Evolutionary conservation across 352 stramenopile species (phyloP), one percentile per base, ranked within the genome.

Genomic region (Phytophthora aleatoria): DNA sequence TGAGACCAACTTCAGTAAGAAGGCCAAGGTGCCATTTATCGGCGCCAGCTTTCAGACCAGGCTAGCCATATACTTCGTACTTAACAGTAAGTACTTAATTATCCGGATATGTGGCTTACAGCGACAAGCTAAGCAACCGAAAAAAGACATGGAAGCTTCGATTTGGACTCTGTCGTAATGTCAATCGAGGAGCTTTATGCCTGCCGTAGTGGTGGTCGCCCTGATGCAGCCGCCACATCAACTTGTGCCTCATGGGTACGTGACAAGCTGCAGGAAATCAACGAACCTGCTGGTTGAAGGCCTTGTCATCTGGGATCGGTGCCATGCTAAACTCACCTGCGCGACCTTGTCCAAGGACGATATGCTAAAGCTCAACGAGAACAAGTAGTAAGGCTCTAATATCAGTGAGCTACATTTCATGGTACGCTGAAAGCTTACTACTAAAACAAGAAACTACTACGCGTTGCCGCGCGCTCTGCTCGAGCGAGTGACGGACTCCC

Each of bases 341-440:
- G 6, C 3, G 20, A 1, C 20, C 20, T 20, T 20, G 20, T 20
- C 20, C 20, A 20, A 20, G 20, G 20, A 20, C 20, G 20, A 20
- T 20, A 20, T 20, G 20, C 20, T 45, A 45, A 45, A 45, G 39
- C 10, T 41, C 35, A 15, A 15, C 35, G 35, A n/a, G 3, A n/a
- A 26, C 1, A n/a, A 26, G 15, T 13, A 16, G 28, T 26, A 63
- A 44, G n/a, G 28, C 50, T 67, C 57, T 67, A 71, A 71, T 71
- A 67, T 47, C 43, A 57, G 30, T 59, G 50, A 71, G 57, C 43
- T 67, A 52, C 50, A 71, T 69, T 45, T 50, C 31, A 54, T 61
- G 41, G 50, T 65, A 64, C 44, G 33, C 63, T 68, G 59, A 24
- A 59, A 49, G 31, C 47, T 64, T 64, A 41, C 35, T 41, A 41